Evolutionary conservation across 2,329 filamentous ascomycete species (phyloP).

Genomic region (Cryphonectria nitschkei): DNA sequence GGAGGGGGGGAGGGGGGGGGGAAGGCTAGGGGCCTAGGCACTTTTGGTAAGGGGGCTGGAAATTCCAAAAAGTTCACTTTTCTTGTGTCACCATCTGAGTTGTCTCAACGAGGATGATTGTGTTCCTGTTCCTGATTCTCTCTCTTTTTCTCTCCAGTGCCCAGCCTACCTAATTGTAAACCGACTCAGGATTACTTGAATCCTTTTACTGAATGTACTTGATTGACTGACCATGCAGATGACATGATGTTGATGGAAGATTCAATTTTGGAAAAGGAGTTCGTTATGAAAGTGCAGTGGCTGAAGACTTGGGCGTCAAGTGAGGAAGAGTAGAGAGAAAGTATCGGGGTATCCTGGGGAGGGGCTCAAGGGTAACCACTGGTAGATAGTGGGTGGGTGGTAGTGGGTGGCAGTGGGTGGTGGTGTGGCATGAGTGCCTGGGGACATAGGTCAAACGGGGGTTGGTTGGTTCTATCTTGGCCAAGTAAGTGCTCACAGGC

Average conservation of each 20-base stretch:
- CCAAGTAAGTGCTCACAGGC: not conserved
- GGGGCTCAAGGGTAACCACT: no score
- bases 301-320: not conserved
- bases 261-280: not conserved
- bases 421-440: no score
- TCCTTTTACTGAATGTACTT: not conserved
- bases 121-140: not conserved
- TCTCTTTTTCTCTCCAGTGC: not conserved
- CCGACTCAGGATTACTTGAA: not conserved
- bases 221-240: not conserved
- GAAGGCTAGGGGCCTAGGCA: not conserved
- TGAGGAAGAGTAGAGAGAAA: not conserved
- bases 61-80: constrained; percentile 5
- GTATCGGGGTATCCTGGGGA: no score
- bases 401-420: no score
- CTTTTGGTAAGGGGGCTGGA: constrained; percentile 11
- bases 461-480: not conserved
- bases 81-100: not conserved
- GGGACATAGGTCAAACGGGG: no score
- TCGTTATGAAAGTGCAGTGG: not conserved
- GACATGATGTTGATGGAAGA: not conserved
- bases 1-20: not conserved
- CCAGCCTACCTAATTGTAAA: not conserved
- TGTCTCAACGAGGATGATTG: not conserved
- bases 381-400: no score